A percentile compares a stretch with the other conserved stretches of the same genome.
Conservation (phyloP, 1,284 basidiomycete species). For the Bjerkandera adusta region DNA sequence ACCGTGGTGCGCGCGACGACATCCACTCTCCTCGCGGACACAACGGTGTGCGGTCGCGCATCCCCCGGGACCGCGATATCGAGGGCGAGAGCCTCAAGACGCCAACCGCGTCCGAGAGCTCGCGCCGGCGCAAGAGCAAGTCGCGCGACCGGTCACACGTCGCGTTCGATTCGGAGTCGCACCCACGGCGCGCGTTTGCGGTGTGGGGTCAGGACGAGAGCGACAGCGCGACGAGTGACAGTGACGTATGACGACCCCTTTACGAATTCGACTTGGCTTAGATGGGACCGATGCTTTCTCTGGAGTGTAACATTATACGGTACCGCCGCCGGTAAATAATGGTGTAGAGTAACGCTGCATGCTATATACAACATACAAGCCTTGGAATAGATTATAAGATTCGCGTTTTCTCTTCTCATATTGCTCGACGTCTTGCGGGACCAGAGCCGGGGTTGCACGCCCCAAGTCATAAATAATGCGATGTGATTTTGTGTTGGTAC, state of each 20-base stretch:
- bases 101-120: constrained; percentile 52
- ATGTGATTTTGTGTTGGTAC: too few species aligned
- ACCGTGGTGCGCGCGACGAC: constrained; percentile 51
- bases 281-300: too few species aligned
- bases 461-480: too few species aligned
- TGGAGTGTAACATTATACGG: too few species aligned
- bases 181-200: constrained; percentile 64
- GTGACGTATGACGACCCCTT: constrained; percentile 39
- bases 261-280: too few species aligned
- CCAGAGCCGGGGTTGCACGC: too few species aligned
- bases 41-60: constrained; percentile 48
- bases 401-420: too few species aligned
- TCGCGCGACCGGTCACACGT: constrained; percentile 37
- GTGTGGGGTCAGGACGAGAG: constrained; percentile 88
- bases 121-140: constrained; percentile 56
- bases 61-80: constrained; percentile 49
- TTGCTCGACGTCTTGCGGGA: too few species aligned
- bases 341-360: too few species aligned
- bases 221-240: constrained; percentile 78
- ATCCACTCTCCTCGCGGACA: constrained; percentile 44
- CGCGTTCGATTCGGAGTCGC: constrained; percentile 36
- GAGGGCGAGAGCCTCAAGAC: constrained; percentile 55
- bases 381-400: too few species aligned
- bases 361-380: too few species aligned
- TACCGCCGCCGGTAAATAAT: too few species aligned